Evolutionary conservation across 441 rosid species (phyloP), one percentile per base, ranked within the genome.

Genomic region (Populus hybrid): DNA sequence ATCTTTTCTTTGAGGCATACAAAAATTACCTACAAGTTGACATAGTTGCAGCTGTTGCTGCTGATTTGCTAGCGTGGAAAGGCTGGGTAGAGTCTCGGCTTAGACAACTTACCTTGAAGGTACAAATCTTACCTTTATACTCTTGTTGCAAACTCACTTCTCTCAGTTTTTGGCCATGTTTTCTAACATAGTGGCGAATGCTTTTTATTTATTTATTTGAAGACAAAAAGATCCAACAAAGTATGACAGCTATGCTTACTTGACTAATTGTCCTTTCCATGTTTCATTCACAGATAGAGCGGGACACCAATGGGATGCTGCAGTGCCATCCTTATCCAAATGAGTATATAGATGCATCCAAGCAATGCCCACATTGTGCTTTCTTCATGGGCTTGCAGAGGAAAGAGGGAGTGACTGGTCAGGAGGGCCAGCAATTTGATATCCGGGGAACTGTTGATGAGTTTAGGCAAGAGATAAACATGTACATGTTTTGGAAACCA

Each of bases 41-140:
- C 67, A 83, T 91, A 69, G 74, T 84, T 82, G 91, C 92, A 29
- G 89, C 80, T 0, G 86, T 86, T 83, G 80, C 78, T 45, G 88
- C 87, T 83, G 91, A 91, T 78, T 83, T 91, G 82, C 87, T 84
- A 40, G 82, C 89, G 2, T 91, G 93, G 95, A 91, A 88, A 81
- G 95, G 95, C 61, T 90, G 95, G 95, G 95, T 91, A 56, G 93
- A 91, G 84, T 91, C 95, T 18, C 88, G 92, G 81, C 83, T 91
- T 12, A 87, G 95, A 80, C 95, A 90, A 76, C 87, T 91, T 68
- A 91, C 88, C 67, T 78, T 90, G 81, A 88, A 83, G 91, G 95
- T 87, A 82, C 63, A 76, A 18, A 61, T 56, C 40, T 79, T 73
- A 31, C 14, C 72, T 23, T 29, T 65, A 63, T 59, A 75, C 64